phyloP scores from a whole-genome alignment of 2,329 filamentous ascomycete species.

The Neofusicoccum laricinum region DNA sequence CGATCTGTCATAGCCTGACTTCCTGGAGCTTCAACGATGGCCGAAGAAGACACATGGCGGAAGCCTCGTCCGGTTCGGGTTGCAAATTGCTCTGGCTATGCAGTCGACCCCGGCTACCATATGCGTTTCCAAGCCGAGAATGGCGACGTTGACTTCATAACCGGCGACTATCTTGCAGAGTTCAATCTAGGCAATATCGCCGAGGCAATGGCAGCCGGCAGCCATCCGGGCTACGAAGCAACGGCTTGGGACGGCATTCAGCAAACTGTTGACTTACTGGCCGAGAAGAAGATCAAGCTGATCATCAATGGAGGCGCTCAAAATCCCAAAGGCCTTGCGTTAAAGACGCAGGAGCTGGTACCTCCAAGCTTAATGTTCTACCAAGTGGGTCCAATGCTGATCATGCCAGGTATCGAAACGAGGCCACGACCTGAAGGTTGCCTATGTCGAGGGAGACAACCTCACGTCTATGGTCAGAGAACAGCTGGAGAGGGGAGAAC shows the following conservation, averaged over 20 bases:
- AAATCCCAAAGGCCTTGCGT: constrained; percentile 54
- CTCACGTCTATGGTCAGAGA: constrained; percentile 33
- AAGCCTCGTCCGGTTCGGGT: constrained; percentile 32
- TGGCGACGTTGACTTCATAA: constrained; percentile 40
- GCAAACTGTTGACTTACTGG: constrained; percentile 45
- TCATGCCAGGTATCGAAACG: not conserved
- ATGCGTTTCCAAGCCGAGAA: constrained; percentile 34
- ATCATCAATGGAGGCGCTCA: constrained; percentile 57
- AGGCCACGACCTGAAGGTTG: constrained; percentile 38
- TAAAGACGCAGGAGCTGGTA: constrained; percentile 36
- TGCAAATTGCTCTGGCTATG: constrained; percentile 39
- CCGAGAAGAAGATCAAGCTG: constrained; percentile 52
- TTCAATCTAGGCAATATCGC: constrained; percentile 46
- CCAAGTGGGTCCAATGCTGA: not conserved
- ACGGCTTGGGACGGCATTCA: constrained; percentile 51
- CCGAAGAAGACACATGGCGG: constrained; percentile 22
- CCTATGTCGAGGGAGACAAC: constrained; percentile 48
- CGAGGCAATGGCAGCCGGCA: constrained; percentile 37
- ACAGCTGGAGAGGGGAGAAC: constrained; percentile 31
- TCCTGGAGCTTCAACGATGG: not conserved
- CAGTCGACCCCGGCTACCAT: constrained; percentile 39
- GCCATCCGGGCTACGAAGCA: constrained; percentile 44
- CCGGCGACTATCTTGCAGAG: constrained; percentile 43
- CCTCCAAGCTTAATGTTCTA: too few species aligned
- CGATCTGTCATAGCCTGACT: too few species aligned